These are phyloP conservation scores for Psilocybe mexicana DNA, from an alignment of 1,284 basidiomycete species.

Conservation along the genomic window DNA sequence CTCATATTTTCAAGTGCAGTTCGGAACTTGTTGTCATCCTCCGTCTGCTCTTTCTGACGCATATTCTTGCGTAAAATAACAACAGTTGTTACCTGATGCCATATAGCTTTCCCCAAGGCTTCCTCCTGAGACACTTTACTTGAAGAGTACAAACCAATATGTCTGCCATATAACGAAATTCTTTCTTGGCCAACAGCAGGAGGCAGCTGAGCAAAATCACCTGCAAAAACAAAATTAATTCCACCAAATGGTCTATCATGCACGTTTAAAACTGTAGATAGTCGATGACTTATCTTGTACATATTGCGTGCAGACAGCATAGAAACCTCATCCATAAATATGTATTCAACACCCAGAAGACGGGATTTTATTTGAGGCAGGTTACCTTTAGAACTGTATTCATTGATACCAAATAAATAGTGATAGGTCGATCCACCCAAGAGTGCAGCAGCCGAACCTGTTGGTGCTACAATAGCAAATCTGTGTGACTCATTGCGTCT, in stretches of 20 bases:
- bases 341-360: too few species aligned
- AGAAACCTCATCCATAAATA: too few species aligned
- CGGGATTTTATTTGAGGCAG: too few species aligned
- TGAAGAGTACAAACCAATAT: background rate
- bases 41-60: slow-evolving; percentile 13
- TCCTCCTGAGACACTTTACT: slow-evolving; percentile 5
- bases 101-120: slow-evolving; percentile 17
- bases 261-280: too few species aligned
- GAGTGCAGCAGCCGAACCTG: slow-evolving; percentile 35
- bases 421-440: slow-evolving; percentile 39
- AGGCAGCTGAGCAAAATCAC: slow-evolving; percentile 22
- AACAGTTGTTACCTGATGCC: slow-evolving; percentile 20
- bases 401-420: slow-evolving; percentile 4
- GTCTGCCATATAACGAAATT: slow-evolving; percentile 9
- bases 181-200: background rate
- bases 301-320: too few species aligned
- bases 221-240: background rate
- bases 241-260: slow-evolving; percentile 1
- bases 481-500: background rate
- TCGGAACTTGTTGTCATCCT: slow-evolving; percentile 10
- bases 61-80: slow-evolving; percentile 21
- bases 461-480: slow-evolving; percentile 35
- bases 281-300: too few species aligned
- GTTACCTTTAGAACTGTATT: too few species aligned
- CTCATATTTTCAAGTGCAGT: background rate